Evolutionary conservation across 1,139 yeast species (phyloP), one percentile per base, ranked within the genome.

Genomic region (Debaryomyces subglobosus): DNA sequence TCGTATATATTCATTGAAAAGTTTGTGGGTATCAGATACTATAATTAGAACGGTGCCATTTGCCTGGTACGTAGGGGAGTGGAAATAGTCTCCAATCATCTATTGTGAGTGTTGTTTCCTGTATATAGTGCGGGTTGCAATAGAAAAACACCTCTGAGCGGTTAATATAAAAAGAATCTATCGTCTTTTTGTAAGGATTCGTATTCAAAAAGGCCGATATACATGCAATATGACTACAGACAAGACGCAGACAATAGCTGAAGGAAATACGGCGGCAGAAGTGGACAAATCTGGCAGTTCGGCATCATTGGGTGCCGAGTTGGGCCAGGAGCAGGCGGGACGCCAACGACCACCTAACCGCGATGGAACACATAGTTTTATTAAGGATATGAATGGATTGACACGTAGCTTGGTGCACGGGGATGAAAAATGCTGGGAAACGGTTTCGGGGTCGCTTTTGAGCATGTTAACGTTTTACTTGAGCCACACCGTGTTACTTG

Each of bases 401-500:
- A n/a, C 35, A 13, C 35, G 23, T n/a, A 44, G n/a, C 21, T 30
- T 44, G 35, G 20, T 37, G 12, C 30, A 12, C 4, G 33, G 43
- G 21, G 43, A 18, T 5, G 30, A 30, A n/a, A 16, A 24, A 8
- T 15, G n/a, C 12, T 10, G 30, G n/a, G 43, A 21, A 10, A 21
- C 38, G 30, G 15, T 32, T 3, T 16, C 36, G 9, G 24, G 16
- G 33, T 32, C 35, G 29, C 13, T 33, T 33, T 15, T 29, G 38
- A 20, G 20, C 7, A 8, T 29, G 38, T 21, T 49, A 41, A 18
- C 49, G 38, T 57, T 53, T 44, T 60, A 61, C 47, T 33, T 62
- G 15, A 58, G 56, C 47, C 68, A 64, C 52, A 53, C 58, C 37
- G 64, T 85, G 13, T 68, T 88, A 46, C 70, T 86, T 36, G 54